Percentiles rank a stretch among this genome's conserved stretches.
Evolutionary conservation across 2,329 filamentous ascomycete species (phyloP).

Genomic region (Phyllosticta capitalensis): DNA sequence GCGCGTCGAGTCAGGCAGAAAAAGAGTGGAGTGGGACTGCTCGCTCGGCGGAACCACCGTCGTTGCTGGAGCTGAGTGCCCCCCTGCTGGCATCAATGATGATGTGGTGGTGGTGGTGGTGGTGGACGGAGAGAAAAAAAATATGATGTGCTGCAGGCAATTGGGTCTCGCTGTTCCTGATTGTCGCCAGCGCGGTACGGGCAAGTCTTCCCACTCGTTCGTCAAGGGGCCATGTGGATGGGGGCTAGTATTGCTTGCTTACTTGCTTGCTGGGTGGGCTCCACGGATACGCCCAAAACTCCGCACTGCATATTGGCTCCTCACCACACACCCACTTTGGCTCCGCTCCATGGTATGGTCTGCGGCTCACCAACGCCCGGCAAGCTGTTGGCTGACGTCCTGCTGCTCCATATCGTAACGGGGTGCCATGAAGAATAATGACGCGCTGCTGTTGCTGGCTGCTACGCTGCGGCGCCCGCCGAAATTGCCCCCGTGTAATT

Average conservation of each 20-base stretch:
- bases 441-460: too few species aligned
- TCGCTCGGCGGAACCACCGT: background rate
- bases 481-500: background rate
- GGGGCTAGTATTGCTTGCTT: too few species aligned
- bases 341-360: too few species aligned
- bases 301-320: too few species aligned
- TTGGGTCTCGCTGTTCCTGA: slow-evolving; percentile 7
- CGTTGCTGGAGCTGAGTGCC: background rate
- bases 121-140: background rate
- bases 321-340: background rate
- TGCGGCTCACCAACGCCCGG: slow-evolving; percentile 7
- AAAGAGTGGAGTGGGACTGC: background rate
- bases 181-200: background rate
- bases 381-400: background rate
- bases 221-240: background rate
- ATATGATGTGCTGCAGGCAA: slow-evolving; percentile 9
- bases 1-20: background rate
- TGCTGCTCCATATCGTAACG: background rate
- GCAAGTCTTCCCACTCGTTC: slow-evolving; percentile 4
- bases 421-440: background rate
- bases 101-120: background rate
- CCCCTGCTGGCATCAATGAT: too few species aligned
- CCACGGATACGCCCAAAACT: slow-evolving; percentile 9
- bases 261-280: background rate
- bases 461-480: background rate